These are phyloP conservation scores for Termitomyces sp. DNA, from an alignment of 768 basidiomycete species.

Conservation along the genomic window DNA sequence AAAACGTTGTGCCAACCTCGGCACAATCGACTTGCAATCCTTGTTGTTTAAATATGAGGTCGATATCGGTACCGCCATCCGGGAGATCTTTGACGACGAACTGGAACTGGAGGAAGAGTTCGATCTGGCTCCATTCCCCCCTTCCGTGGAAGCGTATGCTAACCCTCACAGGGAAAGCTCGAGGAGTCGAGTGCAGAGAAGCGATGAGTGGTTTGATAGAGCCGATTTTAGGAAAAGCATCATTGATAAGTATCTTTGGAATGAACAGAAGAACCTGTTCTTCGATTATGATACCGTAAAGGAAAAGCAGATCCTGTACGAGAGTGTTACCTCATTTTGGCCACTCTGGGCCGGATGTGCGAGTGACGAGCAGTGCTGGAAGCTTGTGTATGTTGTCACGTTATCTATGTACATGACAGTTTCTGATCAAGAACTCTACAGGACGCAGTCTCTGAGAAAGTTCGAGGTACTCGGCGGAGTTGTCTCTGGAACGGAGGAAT, in stretches of 20 bases:
- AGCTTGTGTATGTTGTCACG: conserved; percentile 69
- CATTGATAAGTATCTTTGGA: conserved; percentile 97
- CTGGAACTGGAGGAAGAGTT: conserved; percentile 93
- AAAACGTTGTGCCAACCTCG: conserved; percentile 95
- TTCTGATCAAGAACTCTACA: conserved; percentile 26
- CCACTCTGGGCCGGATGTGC: conserved; percentile 97
- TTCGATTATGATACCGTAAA: conserved; percentile 94
- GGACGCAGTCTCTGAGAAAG: conserved; percentile 83
- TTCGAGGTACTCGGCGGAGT: conserved; percentile 95
- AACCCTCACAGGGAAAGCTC: conserved; percentile 58
- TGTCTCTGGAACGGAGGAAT: conserved; percentile 95
- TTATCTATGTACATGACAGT: background rate
- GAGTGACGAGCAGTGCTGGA: conserved; percentile 91
- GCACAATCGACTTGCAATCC: conserved; percentile 92
- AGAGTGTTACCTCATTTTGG: conserved; percentile 97
- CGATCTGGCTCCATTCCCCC: conserved; percentile 87
- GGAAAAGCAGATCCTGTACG: conserved; percentile 89
- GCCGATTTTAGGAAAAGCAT: conserved; percentile 76
- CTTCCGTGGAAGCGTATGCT: conserved; percentile 62
- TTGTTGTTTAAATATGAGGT: conserved; percentile 98
- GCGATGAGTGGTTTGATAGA: conserved; percentile 90
- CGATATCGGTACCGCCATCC: conserved; percentile 97
- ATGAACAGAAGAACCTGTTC: conserved; percentile 90
- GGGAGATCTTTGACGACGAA: conserved; percentile 90
- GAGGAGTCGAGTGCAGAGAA: conserved; percentile 54